Percentiles rank a stretch among this genome's conserved stretches.
phyloP scores from a whole-genome alignment of 2,329 filamentous ascomycete genomes.

The Clarireedia monteithiana region DNA sequence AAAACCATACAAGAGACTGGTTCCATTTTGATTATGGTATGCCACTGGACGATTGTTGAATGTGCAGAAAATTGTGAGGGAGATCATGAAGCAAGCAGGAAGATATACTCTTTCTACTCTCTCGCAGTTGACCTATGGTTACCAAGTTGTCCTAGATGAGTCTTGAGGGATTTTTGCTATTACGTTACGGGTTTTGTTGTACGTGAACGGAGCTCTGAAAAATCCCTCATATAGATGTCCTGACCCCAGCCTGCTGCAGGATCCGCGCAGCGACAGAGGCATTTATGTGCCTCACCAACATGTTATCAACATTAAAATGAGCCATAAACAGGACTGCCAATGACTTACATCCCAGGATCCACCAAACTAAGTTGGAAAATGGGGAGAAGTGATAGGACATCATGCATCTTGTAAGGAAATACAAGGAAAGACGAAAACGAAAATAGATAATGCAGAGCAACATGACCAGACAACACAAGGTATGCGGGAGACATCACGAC shows the following conservation, averaged over 20 bases:
- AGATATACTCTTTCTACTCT: neutral
- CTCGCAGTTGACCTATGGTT: neutral
- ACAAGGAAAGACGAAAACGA: conserved; percentile 3
- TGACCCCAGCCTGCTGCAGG: neutral
- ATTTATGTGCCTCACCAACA: neutral
- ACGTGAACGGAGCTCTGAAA: neutral
- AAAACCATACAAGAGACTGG: conserved; percentile 9
- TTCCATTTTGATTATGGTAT: neutral
- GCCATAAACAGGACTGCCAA: neutral
- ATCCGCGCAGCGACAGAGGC: neutral
- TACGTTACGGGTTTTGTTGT: neutral
- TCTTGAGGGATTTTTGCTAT: conserved; percentile 6
- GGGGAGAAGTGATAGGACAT: neutral
- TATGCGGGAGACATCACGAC: neutral
- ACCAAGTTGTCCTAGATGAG: neutral
- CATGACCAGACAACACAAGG: neutral
- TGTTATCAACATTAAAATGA: neutral
- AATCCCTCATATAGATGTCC: neutral
- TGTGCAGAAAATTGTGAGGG: neutral
- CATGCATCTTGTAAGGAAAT: neutral
- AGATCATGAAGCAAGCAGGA: neutral
- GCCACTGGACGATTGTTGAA: neutral
- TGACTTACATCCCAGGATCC: neutral
- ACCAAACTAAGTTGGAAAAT: neutral
- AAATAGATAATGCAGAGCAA: conserved; percentile 7